Percentiles rank a stretch among this genome's conserved stretches.
phyloP scores from a whole-genome alignment of 2,329 filamentous ascomycete genomes.

The Sarocladium oryzae region DNA sequence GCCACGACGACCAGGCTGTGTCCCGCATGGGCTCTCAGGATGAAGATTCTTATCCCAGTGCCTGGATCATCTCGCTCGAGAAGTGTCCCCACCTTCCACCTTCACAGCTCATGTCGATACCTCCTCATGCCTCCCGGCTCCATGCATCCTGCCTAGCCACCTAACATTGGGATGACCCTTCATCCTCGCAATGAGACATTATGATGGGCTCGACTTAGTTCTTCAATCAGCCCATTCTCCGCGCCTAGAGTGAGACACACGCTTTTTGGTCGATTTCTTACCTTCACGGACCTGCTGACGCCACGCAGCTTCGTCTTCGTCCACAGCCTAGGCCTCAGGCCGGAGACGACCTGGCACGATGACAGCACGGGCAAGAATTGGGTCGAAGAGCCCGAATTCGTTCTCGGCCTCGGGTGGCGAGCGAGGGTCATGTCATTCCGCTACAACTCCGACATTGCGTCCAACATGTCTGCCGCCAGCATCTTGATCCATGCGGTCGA shows the following conservation, averaged over 20 bases:
- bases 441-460: conserved; percentile 6
- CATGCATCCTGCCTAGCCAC: background rate
- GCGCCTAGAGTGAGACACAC: conserved; percentile 1
- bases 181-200: background rate
- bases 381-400: background rate
- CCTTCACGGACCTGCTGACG: background rate
- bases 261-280: background rate
- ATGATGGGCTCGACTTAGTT: conserved; percentile 1
- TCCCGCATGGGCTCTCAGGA: background rate
- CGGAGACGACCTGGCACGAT: conserved; percentile 5
- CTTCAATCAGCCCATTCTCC: background rate
- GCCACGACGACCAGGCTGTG: background rate
- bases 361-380: background rate
- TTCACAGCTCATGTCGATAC: no score
- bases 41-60: background rate
- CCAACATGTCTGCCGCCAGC: conserved; percentile 3
- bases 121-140: no score
- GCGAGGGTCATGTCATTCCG: conserved; percentile 3
- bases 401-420: background rate
- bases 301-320: background rate
- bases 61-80: background rate
- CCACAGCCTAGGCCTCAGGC: background rate
- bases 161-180: background rate
- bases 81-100: no score
- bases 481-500: background rate